Evolutionary conservation across 2,329 filamentous ascomycete genomes (phyloP).

Genomic region (Hypomyces rosellus): DNA sequence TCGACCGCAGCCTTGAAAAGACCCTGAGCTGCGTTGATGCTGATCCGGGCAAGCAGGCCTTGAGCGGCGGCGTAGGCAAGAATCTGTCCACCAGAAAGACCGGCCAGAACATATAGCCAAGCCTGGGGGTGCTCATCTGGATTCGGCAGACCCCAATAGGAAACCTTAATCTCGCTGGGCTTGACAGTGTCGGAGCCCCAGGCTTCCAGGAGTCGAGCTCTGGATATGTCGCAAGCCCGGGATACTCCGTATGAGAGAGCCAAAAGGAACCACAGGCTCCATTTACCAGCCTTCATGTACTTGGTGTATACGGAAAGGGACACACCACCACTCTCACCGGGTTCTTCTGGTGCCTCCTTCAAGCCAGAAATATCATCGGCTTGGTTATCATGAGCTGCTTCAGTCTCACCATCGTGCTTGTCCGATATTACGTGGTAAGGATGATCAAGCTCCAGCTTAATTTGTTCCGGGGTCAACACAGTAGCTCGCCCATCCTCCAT

Average conservation of each 20-base stretch:
- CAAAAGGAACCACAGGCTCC: slow-evolving; percentile 65
- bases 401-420: slow-evolving; percentile 16
- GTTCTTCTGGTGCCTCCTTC: slow-evolving; percentile 28
- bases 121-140: slow-evolving; percentile 62
- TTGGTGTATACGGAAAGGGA: slow-evolving; percentile 72
- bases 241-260: slow-evolving; percentile 57
- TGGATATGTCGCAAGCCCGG: slow-evolving; percentile 57
- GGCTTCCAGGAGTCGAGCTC: slow-evolving; percentile 77
- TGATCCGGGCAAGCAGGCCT: slow-evolving; percentile 65
- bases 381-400: slow-evolving; percentile 26
- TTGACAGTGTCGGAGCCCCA: slow-evolving; percentile 62
- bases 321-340: slow-evolving; percentile 57
- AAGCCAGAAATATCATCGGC: slow-evolving; percentile 15
- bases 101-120: slow-evolving; percentile 67
- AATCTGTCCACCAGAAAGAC: slow-evolving; percentile 57
- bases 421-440: slow-evolving; percentile 26
- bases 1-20: slow-evolving; percentile 70
- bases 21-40: slow-evolving; percentile 68
- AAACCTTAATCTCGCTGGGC: neutral
- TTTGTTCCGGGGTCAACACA: slow-evolving; percentile 40
- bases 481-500: slow-evolving; percentile 55
- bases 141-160: slow-evolving; percentile 43
- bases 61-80: slow-evolving; percentile 56
- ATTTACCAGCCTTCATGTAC: slow-evolving; percentile 74
- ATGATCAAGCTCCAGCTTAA: slow-evolving; percentile 33